phyloP scores from a whole-genome alignment of 176 grass and related monocot genomes.

The Pontederia crassipes region DNA sequence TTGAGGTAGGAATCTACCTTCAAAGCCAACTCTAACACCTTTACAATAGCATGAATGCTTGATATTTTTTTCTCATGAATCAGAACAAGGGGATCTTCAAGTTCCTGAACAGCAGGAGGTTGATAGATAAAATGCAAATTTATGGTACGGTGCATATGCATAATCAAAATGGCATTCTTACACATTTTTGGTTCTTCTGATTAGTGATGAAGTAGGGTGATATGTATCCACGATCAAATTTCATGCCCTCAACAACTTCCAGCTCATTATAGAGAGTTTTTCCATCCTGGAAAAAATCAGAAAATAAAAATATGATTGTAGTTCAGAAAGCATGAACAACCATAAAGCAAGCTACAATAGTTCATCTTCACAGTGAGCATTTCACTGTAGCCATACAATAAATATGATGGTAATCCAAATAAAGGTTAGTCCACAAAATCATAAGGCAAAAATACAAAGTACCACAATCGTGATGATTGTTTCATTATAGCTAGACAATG shows the following conservation, averaged over 20 bases:
- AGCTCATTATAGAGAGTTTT: slow-evolving; percentile 90
- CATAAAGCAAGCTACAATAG: too few species aligned
- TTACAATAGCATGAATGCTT: slow-evolving; percentile 62
- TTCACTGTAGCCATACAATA: too few species aligned
- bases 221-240: slow-evolving; percentile 94
- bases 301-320: neutral
- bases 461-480: too few species aligned
- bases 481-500: too few species aligned
- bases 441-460: too few species aligned
- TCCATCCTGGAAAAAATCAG: slow-evolving; percentile 42
- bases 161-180: slow-evolving; percentile 34
- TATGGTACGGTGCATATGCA: neutral
- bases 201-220: slow-evolving; percentile 97
- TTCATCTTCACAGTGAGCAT: too few species aligned
- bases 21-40: slow-evolving; percentile 69
- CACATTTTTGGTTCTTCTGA: slow-evolving; percentile 93
- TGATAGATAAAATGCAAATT: neutral
- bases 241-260: slow-evolving; percentile 99
- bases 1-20: slow-evolving; percentile 36
- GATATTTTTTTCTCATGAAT: slow-evolving; percentile 98
- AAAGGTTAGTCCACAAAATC: too few species aligned
- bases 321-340: too few species aligned
- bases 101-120: slow-evolving; percentile 38
- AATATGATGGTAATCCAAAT: too few species aligned
- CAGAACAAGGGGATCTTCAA: slow-evolving; percentile 85